Evolutionary conservation across 352 stramenopile species (phyloP), one percentile per base, ranked within the genome.

Genomic region (Phytophthora chlamydospora): DNA sequence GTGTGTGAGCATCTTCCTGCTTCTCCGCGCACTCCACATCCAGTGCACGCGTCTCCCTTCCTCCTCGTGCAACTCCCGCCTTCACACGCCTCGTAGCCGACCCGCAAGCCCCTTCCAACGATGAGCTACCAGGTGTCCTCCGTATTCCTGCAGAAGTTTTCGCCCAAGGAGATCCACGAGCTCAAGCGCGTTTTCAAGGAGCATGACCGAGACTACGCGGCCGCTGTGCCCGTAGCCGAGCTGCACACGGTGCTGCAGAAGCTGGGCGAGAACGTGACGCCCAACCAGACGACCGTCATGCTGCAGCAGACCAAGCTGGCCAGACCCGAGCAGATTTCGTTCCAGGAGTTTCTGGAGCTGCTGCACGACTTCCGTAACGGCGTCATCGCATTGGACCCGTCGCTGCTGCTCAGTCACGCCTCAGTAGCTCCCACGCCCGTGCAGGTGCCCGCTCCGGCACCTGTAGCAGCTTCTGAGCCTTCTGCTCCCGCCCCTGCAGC

Each of bases 91-190:
- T 16, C 31, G 19, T 60, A 40, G 21, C 38, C 12, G 6, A 9
- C 21, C 33, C 43, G n/a, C 24, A 46, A 56, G 36, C n/a, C 19
- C 6, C 6, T 27, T 29, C 35, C 29, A 38, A 59, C 38, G 29
- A 95, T 95, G 86, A 92, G 84, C 71, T 95, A 95, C 76, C 81
- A 92, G 49, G 68, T 95, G 17, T 87, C 84, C 32, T 93, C 84
- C 27, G 69, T 76, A 42, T 95, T 93, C 57, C 55, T 95, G 47
- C 86, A 93, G 56, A 93, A 93, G 62, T 93, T 95, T 61, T 87
- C 83, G 57, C 87, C 85, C 63, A 91, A 90, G 62, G 87, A 96
- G 69, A 93, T 93, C 69, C 80, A 93, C 59, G 82, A 94, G 66
- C 75, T 92, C 65, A 93, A 94, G 68, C 77, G 80, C 58, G 80